phyloP scores from a whole-genome alignment of 805 yeast species.

The Starmerella apicola region DNA sequence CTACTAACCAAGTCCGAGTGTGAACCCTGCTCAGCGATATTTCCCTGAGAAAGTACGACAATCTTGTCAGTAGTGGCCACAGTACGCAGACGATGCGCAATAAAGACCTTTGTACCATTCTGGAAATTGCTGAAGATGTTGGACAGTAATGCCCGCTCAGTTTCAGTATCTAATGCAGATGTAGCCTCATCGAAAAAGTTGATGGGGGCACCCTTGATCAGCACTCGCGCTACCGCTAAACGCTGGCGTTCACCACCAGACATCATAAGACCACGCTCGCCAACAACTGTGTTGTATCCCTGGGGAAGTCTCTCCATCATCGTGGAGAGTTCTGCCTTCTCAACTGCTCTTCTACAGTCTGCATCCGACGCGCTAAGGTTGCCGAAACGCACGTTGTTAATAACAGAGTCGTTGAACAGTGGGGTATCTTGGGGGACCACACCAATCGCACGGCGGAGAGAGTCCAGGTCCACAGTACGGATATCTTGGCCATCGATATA shows the following conservation, averaged over 20 bases:
- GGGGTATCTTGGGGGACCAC: conserved; percentile 98
- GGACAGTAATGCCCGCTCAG: conserved; percentile 70
- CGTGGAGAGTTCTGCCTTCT: conserved; percentile 54
- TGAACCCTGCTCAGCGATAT: conserved; percentile 77
- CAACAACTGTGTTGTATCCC: conserved; percentile 76
- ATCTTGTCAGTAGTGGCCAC: conserved; percentile 90
- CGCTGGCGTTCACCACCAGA: conserved; percentile 99
- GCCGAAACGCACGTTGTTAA: conserved; percentile 83
- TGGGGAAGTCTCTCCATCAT: conserved; percentile 65
- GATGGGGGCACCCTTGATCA: conserved; percentile 74
- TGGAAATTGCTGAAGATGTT: conserved; percentile 61
- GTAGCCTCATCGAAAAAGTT: conserved; percentile 95
- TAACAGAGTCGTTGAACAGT: conserved; percentile 75
- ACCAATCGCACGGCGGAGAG: conserved; percentile 63
- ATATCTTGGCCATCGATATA: conserved; percentile 84
- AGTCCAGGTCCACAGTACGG: conserved; percentile 56
- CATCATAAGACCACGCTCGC: conserved; percentile 95
- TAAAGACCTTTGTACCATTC: conserved; percentile 69
- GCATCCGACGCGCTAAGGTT: conserved; percentile 57
- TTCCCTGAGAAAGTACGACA: conserved; percentile 68
- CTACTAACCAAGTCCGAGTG: conserved; percentile 50
- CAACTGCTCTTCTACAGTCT: conserved; percentile 53
- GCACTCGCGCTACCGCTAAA: conserved; percentile 81
- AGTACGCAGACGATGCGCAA: conserved; percentile 88
- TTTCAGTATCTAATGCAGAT: conserved; percentile 89